These are phyloP conservation scores for Amaranthus tricolor DNA, from an alignment of 179 eudicot genomes.

Conservation along the genomic window DNA sequence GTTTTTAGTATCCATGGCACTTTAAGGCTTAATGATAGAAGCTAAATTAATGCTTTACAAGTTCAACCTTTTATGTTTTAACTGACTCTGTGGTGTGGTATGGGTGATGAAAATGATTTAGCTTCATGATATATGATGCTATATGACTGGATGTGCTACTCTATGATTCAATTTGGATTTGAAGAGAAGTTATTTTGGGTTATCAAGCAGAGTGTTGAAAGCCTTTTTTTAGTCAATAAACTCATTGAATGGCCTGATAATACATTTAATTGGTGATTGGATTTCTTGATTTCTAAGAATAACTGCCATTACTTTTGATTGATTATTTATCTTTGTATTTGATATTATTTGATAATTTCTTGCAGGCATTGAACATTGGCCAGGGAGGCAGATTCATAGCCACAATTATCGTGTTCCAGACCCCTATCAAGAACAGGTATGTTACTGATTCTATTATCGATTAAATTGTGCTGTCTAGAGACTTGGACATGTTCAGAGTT, in stretches of 20 bases:
- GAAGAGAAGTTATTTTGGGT: too few relatives aligned
- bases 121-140: neutral
- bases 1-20: too few relatives aligned
- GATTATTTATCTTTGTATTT: too few relatives aligned
- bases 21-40: neutral
- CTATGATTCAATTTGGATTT: neutral
- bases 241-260: too few relatives aligned
- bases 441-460: slow-evolving; percentile 13
- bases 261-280: neutral
- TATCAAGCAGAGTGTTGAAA: too few relatives aligned
- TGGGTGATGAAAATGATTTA: neutral
- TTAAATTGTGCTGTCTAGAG: neutral
- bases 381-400: slow-evolving; percentile 78
- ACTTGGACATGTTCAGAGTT: neutral
- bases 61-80: neutral
- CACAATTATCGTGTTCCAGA: slow-evolving; percentile 87
- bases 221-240: too few relatives aligned
- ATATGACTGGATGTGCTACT: neutral
- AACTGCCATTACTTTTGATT: too few relatives aligned
- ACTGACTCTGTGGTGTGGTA: neutral
- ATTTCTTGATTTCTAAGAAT: neutral
- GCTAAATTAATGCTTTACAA: neutral
- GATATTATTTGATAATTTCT: neutral
- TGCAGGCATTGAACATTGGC: slow-evolving; percentile 72
- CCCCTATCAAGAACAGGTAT: slow-evolving; percentile 58